These are phyloP conservation scores for Aplosporella prunicola DNA, from an alignment of 2,329 filamentous ascomycete genomes.

Conservation along the genomic window DNA sequence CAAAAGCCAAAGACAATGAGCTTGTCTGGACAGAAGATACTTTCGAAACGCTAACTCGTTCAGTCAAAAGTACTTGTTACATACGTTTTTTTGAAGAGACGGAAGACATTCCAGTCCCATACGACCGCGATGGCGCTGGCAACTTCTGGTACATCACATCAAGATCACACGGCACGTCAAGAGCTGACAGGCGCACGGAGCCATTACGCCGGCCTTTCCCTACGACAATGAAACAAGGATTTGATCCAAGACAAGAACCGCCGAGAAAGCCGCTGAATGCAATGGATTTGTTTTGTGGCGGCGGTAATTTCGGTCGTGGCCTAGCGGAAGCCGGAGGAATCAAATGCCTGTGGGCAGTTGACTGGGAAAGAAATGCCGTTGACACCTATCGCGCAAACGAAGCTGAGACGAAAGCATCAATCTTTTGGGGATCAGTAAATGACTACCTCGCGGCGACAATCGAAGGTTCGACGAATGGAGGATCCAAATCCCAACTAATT, in stretches of 20 bases:
- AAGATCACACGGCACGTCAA: too few species aligned
- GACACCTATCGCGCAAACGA: constrained; percentile 66
- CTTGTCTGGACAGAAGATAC: constrained; percentile 47
- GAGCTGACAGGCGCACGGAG: too few species aligned
- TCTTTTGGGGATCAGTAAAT: constrained; percentile 65
- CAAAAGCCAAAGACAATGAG: constrained; percentile 44
- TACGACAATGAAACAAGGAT: constrained; percentile 43
- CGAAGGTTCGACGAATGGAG: constrained; percentile 46
- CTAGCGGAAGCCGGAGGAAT: constrained; percentile 63
- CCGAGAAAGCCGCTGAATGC: constrained; percentile 32
- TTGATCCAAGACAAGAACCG: constrained; percentile 34
- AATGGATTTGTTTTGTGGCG: constrained; percentile 68
- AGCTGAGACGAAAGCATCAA: constrained; percentile 33
- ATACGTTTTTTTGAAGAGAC: constrained; percentile 45
- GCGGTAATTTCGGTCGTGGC: constrained; percentile 67
- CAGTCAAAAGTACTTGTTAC: constrained; percentile 43
- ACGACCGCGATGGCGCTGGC: constrained; percentile 54
- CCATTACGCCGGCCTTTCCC: constrained; percentile 6
- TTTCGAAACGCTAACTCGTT: constrained; percentile 16
- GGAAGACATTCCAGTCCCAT: constrained; percentile 48
- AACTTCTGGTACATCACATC: constrained; percentile 58
- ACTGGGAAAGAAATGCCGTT: constrained; percentile 53
- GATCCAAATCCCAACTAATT: constrained; percentile 38
- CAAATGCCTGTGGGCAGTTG: constrained; percentile 57
- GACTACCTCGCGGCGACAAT: constrained; percentile 52